Evolutionary conservation across 225 moss, liverwort and hornwort species (phyloP).

Genomic region (Takakia lepidozioides): DNA sequence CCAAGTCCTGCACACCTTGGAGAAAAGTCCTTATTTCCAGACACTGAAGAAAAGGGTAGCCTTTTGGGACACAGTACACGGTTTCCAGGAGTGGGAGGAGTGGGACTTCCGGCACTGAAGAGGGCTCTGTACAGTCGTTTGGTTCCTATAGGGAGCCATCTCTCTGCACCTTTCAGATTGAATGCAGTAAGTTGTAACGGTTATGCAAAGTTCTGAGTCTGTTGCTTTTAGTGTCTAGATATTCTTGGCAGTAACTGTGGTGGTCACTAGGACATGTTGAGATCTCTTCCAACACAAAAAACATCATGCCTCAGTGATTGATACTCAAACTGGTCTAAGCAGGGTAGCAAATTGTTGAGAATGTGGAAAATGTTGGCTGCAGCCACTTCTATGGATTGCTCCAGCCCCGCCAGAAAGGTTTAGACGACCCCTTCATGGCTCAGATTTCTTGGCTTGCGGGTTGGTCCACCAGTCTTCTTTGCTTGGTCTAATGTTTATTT

Average conservation of each 20-base stretch:
- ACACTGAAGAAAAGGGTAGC: too few relatives aligned
- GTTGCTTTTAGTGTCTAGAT: too few relatives aligned
- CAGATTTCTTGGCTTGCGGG: slow-evolving; percentile 66
- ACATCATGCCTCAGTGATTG: too few relatives aligned
- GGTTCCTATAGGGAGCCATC: slow-evolving; percentile 28
- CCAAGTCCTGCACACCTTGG: neutral
- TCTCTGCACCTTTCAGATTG: slow-evolving; percentile 52
- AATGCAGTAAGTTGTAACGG: slow-evolving; percentile 58
- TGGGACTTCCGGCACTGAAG: slow-evolving; percentile 22
- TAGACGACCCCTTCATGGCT: slow-evolving; percentile 43
- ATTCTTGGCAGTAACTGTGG: too few relatives aligned
- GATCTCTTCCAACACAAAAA: too few relatives aligned
- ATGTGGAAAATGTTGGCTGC: slow-evolving; percentile 6
- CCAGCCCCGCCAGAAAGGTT: slow-evolving; percentile 63
- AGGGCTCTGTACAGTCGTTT: slow-evolving; percentile 69
- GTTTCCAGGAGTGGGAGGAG: slow-evolving; percentile 2
- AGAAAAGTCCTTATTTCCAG: neutral
- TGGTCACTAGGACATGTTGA: too few relatives aligned
- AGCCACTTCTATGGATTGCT: slow-evolving; percentile 57
- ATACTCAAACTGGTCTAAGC: too few relatives aligned
- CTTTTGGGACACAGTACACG: too few relatives aligned
- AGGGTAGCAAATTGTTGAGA: neutral
- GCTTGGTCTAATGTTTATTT: neutral
- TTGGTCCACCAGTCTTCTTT: slow-evolving; percentile 19
- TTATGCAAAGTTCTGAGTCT: too few relatives aligned